Conservation (phyloP, 768 basidiomycete genomes). For the Boletus subcaerulescens region DNA sequence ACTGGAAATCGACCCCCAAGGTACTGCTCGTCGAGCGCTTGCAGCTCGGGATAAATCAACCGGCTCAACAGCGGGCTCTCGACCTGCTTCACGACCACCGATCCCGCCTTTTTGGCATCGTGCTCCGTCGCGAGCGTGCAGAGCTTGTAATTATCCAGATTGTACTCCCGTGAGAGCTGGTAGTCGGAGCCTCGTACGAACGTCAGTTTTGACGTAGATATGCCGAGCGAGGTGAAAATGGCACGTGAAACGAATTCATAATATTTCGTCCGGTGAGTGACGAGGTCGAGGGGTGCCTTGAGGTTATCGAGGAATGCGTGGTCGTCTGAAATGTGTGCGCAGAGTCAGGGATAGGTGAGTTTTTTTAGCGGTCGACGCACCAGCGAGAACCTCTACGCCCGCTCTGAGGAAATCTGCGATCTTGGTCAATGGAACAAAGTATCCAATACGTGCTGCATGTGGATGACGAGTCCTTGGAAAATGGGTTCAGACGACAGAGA, state of each 20-base stretch:
- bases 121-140: slow-evolving; percentile 92
- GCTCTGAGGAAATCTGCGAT: slow-evolving; percentile 94
- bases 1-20: slow-evolving; percentile 93
- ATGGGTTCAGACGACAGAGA: not conserved
- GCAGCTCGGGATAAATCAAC: slow-evolving; percentile 91
- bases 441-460: slow-evolving; percentile 85
- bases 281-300: slow-evolving; percentile 92
- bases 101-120: slow-evolving; percentile 97
- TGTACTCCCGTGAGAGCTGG: slow-evolving; percentile 90
- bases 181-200: slow-evolving; percentile 92
- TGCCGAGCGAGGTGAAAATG: slow-evolving; percentile 85
- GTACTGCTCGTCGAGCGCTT: slow-evolving; percentile 97
- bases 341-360: not conserved
- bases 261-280: slow-evolving; percentile 84
- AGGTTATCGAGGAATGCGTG: slow-evolving; percentile 98
- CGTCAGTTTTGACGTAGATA: slow-evolving; percentile 77
- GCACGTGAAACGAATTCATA: slow-evolving; percentile 80
- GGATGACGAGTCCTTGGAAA: not conserved
- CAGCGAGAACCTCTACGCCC: slow-evolving; percentile 87
- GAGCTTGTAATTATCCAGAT: slow-evolving; percentile 90
- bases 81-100: slow-evolving; percentile 98
- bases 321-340: slow-evolving; percentile 53
- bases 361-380: slow-evolving; percentile 33
- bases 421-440: slow-evolving; percentile 93
- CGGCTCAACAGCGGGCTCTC: slow-evolving; percentile 89